A percentile compares a stretch with the other conserved stretches of the same genome.
Evolutionary conservation across 257 asterid species (phyloP).

Genomic region (Solanum corneliomulleri): DNA sequence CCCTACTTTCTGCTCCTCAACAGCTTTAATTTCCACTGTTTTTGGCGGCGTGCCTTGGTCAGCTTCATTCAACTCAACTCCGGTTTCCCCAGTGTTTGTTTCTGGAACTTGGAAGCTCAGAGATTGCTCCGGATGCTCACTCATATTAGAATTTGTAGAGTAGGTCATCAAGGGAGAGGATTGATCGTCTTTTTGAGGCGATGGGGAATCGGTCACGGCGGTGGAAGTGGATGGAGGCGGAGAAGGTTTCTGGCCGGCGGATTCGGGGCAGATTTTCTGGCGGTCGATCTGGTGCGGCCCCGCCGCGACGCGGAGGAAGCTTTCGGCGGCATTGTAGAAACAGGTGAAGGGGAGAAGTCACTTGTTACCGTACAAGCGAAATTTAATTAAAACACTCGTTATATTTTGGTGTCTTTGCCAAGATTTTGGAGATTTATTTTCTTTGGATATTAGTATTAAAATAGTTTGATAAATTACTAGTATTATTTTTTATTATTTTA

Average conservation of each 20-base stretch:
- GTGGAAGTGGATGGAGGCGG: not conserved
- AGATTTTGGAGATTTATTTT: not conserved
- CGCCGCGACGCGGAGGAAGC: not conserved
- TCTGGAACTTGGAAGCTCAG: not conserved
- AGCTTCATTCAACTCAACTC: not conserved
- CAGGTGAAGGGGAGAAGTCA: not conserved
- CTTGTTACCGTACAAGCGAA: not conserved
- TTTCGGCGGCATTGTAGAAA: not conserved
- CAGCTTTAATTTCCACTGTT: slow-evolving; percentile 12
- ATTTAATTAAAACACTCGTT: not conserved
- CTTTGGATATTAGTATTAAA: not conserved
- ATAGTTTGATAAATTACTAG: not conserved
- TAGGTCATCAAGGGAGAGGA: not conserved
- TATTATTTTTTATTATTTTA: too few relatives aligned
- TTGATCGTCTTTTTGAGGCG: not conserved
- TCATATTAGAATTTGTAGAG: not conserved
- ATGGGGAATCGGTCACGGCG: not conserved
- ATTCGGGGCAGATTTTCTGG: not conserved
- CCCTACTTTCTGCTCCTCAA: slow-evolving; percentile 4
- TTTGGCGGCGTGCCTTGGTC: not conserved
- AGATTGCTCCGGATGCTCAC: not conserved
- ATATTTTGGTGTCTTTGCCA: not conserved
- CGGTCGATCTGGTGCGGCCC: not conserved
- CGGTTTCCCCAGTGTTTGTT: not conserved
- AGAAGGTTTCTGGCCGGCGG: not conserved